phyloP scores from a whole-genome alignment of 345 rosid species.

The Geranium brycei region DNA sequence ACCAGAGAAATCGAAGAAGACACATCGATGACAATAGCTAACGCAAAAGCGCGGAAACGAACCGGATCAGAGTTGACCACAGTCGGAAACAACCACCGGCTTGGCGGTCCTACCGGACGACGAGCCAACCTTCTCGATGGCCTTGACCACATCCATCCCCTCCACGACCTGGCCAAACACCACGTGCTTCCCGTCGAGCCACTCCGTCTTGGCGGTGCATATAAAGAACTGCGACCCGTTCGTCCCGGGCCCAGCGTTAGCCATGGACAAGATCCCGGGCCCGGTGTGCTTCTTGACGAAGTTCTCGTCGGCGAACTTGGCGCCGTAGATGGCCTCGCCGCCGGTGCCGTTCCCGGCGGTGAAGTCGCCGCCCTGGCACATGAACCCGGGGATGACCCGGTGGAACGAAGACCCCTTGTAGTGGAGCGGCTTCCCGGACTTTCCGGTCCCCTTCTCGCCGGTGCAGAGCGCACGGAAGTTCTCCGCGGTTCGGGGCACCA shows the following conservation, averaged over 20 bases:
- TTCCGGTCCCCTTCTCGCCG: conserved; percentile 31
- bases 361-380: conserved; percentile 49
- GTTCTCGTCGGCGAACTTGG: conserved; percentile 38
- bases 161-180: conserved; percentile 33
- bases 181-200: conserved; percentile 39
- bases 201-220: conserved; percentile 28
- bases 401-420: conserved; percentile 36
- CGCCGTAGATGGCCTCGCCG: conserved; percentile 35
- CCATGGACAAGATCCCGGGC: conserved; percentile 33
- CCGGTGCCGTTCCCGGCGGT: conserved; percentile 40
- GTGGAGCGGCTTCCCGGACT: conserved; percentile 34
- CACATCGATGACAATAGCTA: no score
- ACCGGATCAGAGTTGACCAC: conserved; percentile 22
- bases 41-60: background rate
- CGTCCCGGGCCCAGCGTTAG: conserved; percentile 30
- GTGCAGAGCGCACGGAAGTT: conserved; percentile 43
- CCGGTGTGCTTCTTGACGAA: conserved; percentile 34
- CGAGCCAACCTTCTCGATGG: conserved; percentile 26
- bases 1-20: no score
- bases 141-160: conserved; percentile 30
- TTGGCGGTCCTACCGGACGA: conserved; percentile 20
- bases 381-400: conserved; percentile 36
- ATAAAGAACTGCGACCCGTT: conserved; percentile 34
- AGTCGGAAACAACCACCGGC: conserved; percentile 24
- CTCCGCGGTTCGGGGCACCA: conserved; percentile 32